Evolutionary conservation across 225 moss, liverwort and hornwort species (phyloP).

Genomic region (Asterella californica): DNA sequence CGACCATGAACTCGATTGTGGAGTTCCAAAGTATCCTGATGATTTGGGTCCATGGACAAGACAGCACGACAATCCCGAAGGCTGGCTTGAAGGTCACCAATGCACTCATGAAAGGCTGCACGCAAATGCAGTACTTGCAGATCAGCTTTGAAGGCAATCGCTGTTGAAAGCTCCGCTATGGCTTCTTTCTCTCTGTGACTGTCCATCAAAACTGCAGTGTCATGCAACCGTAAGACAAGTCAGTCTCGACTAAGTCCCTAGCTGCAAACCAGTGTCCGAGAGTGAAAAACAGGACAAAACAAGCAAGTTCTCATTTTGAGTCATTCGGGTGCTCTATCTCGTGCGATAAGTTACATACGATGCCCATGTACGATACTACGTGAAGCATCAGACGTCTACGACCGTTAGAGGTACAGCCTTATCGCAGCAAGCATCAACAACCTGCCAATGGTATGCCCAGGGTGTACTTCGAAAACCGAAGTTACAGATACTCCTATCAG

Average conservation of each 20-base stretch:
- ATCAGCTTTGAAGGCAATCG: constrained; percentile 97
- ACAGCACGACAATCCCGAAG: constrained; percentile 94
- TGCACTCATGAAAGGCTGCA: constrained; percentile 96
- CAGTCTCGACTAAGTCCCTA: neutral
- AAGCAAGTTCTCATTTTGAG: neutral
- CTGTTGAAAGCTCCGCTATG: constrained; percentile 86
- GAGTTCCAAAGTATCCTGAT: constrained; percentile 83
- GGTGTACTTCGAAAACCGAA: neutral
- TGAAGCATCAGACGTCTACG: neutral
- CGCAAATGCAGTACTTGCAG: constrained; percentile 94
- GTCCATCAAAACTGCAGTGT: constrained; percentile 90
- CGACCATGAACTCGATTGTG: constrained; percentile 74
- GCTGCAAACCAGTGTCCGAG: neutral
- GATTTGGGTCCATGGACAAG: constrained; percentile 93
- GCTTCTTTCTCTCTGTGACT: constrained; percentile 89
- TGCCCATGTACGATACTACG: neutral
- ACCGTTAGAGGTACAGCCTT: neutral
- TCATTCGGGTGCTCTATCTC: too few species aligned
- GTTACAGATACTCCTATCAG: neutral
- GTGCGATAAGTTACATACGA: neutral
- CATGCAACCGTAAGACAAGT: constrained; percentile 1
- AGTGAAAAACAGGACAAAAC: neutral
- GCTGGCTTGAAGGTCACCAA: constrained; percentile 79
- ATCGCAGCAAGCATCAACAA: neutral
- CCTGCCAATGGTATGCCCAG: neutral